phyloP scores from a whole-genome alignment of 2,329 filamentous ascomycete species.

The Chaetomiaceae sp. region DNA sequence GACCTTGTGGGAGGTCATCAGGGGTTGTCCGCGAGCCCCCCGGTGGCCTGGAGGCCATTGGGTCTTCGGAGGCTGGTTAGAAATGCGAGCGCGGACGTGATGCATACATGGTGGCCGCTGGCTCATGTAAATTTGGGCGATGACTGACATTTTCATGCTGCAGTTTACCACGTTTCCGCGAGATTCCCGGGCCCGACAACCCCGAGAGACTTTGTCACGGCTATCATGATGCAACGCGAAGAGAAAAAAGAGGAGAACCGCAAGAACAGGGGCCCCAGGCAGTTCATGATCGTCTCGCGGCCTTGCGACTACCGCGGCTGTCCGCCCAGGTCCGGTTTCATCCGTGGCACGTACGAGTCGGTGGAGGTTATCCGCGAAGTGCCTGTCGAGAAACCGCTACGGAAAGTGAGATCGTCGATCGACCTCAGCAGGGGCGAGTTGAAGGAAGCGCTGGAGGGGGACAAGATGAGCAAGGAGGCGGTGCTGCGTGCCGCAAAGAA shows the following conservation, averaged over 20 bases:
- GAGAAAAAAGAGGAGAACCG: conserved; percentile 19
- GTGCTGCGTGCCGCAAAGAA: conserved; percentile 40
- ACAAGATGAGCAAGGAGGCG: conserved; percentile 38
- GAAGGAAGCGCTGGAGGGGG: conserved; percentile 19
- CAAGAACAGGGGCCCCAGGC: conserved; percentile 52
- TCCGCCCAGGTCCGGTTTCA: conserved; percentile 65
- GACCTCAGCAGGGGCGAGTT: conserved; percentile 37
- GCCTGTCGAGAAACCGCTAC: conserved; percentile 47
- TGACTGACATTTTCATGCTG: conserved; percentile 1
- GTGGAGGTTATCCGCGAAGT: conserved; percentile 88
- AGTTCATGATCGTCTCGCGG: conserved; percentile 84
- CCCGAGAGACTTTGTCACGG: conserved; percentile 79
- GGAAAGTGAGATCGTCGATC: conserved; percentile 42
- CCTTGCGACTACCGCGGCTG: conserved; percentile 75
- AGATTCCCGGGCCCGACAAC: conserved; percentile 87
- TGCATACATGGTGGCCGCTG: too few species aligned
- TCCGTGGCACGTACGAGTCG: conserved; percentile 83
- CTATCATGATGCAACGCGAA: conserved; percentile 50
- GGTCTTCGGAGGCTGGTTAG: too few species aligned
- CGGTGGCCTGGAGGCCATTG: too few species aligned
- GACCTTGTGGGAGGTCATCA: too few species aligned
- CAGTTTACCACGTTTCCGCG: conserved; percentile 80
- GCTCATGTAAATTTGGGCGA: too few species aligned
- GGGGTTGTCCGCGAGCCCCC: too few species aligned
- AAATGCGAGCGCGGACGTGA: too few species aligned